Percentiles rank a stretch among this genome's conserved stretches.
phyloP scores from a whole-genome alignment of 1,139 yeast genomes.

The Meyerozyma guilliermondii region DNA sequence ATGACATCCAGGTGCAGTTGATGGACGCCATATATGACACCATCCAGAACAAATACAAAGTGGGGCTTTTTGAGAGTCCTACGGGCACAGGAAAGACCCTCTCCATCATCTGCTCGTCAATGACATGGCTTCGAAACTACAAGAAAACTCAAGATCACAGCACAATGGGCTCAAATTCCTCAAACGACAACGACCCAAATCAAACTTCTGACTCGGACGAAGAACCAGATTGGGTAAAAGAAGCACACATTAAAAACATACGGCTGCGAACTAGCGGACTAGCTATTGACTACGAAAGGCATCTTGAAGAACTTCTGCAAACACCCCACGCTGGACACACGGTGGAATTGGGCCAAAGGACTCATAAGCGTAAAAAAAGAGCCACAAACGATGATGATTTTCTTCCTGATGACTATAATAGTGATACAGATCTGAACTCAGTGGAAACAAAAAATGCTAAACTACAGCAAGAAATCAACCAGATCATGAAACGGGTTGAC shows the following conservation, averaged over 20 bases:
- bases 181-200: conserved; percentile 5
- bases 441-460: conserved; percentile 16
- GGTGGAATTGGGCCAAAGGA: background rate
- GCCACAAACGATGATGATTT: conserved; percentile 19
- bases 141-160: conserved; percentile 37
- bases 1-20: conserved; percentile 68
- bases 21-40: conserved; percentile 73
- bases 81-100: conserved; percentile 95
- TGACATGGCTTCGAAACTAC: conserved; percentile 77
- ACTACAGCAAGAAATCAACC: conserved; percentile 40
- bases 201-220: conserved; percentile 31
- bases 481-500: conserved; percentile 36
- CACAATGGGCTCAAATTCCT: conserved; percentile 23
- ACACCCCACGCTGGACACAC: background rate
- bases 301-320: conserved; percentile 19
- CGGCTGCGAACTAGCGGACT: conserved; percentile 23
- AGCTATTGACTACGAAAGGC: conserved; percentile 36
- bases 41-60: conserved; percentile 51
- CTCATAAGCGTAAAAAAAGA: conserved; percentile 7
- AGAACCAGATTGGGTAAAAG: conserved; percentile 60
- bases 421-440: conserved; percentile 23
- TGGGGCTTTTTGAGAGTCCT: conserved; percentile 89
- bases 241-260: conserved; percentile 34
- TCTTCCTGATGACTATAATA: conserved; percentile 38
- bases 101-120: conserved; percentile 77